Conservation (phyloP, 1,284 basidiomycete genomes). For the Paramarasmius palmivorus region DNA sequence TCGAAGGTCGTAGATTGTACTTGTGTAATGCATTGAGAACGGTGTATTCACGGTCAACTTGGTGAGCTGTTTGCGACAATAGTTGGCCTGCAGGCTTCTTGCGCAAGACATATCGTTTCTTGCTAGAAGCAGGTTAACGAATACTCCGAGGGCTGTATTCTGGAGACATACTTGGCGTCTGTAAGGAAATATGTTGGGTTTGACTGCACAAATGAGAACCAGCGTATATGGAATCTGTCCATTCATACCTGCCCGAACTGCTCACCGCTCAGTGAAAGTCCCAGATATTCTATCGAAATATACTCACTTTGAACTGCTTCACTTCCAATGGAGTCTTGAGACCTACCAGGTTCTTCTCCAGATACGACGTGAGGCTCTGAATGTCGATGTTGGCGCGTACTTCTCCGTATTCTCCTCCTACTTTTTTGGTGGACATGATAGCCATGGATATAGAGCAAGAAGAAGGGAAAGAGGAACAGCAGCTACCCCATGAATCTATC, state of each 20-base stretch:
- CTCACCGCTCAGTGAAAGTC: slow-evolving; percentile 9
- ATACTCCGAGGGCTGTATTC: background rate
- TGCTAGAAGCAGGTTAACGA: slow-evolving; percentile 33
- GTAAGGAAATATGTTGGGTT: slow-evolving; percentile 95
- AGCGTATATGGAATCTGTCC: background rate
- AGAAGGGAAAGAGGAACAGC: too few relatives aligned
- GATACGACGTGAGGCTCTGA: slow-evolving; percentile 67
- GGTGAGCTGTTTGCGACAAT: slow-evolving; percentile 88
- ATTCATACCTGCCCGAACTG: slow-evolving; percentile 78
- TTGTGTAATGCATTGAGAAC: slow-evolving; percentile 76
- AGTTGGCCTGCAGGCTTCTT: slow-evolving; percentile 93
- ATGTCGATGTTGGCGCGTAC: slow-evolving; percentile 75
- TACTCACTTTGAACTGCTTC: slow-evolving; percentile 88
- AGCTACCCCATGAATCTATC: too few relatives aligned
- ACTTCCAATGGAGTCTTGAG: slow-evolving; percentile 74
- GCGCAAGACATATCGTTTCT: slow-evolving; percentile 79
- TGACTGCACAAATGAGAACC: slow-evolving; percentile 49
- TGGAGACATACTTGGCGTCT: slow-evolving; percentile 56
- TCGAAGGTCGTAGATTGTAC: slow-evolving; percentile 65
- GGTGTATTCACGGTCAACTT: slow-evolving; percentile 90
- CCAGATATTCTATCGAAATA: slow-evolving; percentile 4
- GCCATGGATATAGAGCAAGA: too few relatives aligned
- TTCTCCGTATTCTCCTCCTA: slow-evolving; percentile 74
- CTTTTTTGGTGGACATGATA: slow-evolving; percentile 35
- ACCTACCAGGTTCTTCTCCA: slow-evolving; percentile 54